These are phyloP conservation scores for Boletellus deceptivus DNA, from an alignment of 1,284 basidiomycete species.

Conservation along the genomic window DNA sequence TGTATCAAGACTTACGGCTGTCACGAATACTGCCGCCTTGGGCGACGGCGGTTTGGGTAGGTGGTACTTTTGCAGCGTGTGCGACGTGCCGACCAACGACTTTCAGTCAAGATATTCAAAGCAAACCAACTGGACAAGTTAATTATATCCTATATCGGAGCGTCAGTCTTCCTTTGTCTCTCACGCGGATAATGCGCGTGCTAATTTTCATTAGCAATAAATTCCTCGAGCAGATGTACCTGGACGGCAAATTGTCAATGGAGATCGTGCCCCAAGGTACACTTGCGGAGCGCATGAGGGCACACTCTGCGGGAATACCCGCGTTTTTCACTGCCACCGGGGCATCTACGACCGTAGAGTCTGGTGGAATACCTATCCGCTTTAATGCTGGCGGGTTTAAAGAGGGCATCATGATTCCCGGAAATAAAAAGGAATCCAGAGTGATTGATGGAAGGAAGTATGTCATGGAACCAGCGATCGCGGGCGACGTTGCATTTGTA, in stretches of 20 bases:
- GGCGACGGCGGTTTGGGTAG: slow-evolving; percentile 76
- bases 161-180: slow-evolving; percentile 41
- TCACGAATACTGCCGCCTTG: slow-evolving; percentile 87
- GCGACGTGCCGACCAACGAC: not conserved
- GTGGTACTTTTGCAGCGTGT: slow-evolving; percentile 14
- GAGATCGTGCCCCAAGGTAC: slow-evolving; percentile 62
- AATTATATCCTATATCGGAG: slow-evolving; percentile 84
- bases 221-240: slow-evolving; percentile 50
- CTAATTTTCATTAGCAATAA: slow-evolving; percentile 44
- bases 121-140: slow-evolving; percentile 77
- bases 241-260: slow-evolving; percentile 76
- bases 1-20: slow-evolving; percentile 69
- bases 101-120: slow-evolving; percentile 70
- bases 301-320: too few species aligned
- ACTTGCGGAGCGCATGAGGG: too few species aligned
- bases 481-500: slow-evolving; percentile 87
- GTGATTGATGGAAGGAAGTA: slow-evolving; percentile 63
- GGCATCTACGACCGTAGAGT: slow-evolving; percentile 75
- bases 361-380: slow-evolving; percentile 32
- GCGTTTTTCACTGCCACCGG: slow-evolving; percentile 89
- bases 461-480: slow-evolving; percentile 55
- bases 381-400: slow-evolving; percentile 64
- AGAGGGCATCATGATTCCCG: slow-evolving; percentile 57
- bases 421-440: slow-evolving; percentile 66
- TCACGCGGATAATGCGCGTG: not conserved